Base-by-base conservation (phyloP, 2,329 filamentous ascomycete species). In the Geoglossum cookeanum region DNA sequence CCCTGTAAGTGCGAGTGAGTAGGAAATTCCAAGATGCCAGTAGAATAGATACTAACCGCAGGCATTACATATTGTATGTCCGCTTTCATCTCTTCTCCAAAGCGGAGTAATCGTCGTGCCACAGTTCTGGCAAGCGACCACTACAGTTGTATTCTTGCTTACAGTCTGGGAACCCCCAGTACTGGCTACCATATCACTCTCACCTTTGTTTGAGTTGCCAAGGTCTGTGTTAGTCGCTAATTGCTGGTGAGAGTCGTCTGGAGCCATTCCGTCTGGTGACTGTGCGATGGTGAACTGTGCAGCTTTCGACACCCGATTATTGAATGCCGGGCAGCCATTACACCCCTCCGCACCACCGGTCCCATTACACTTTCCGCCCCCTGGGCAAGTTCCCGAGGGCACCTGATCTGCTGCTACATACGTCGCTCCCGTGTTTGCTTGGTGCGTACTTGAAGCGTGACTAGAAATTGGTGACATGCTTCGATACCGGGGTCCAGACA, bases 11-110 rank as follows among this genome's bases (percentile, higher is more conserved):
- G 11, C 30, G 9, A 13, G 15, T 53, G 15, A 53, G 49, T 15
- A 22, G 6, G 30, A 17, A 17, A 32, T 37, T 9, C n/a, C 3
- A 5, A n/a, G 17, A 37, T 22, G 32, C 13, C 15, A 9, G 29
- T n/a, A 55, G 57, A n/a, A 37, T 55, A 48, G 7, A 52, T 29
- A 78, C 84, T 68, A 78, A 94, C 89, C 92, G 73, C 92, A 98
- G 55, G 92, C 92, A 70, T 98, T 98, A 74, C 92, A 98, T 61
- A 98, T 98, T 4, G 91, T 94, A 71, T 96, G 90, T 1, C 92
- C 92, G 63, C 84, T 83, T 69, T 95, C 91, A 67, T 97, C 92
- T 64, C 92, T 79, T 66, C 92, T 80, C 92, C 92, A 98, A 13
- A 98, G 75, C 13, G 92, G 92, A 47, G 92, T 98, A 57, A 97